phyloP scores from a whole-genome alignment of 176 grass and related monocot species.

The Rhynchospora pubera region DNA sequence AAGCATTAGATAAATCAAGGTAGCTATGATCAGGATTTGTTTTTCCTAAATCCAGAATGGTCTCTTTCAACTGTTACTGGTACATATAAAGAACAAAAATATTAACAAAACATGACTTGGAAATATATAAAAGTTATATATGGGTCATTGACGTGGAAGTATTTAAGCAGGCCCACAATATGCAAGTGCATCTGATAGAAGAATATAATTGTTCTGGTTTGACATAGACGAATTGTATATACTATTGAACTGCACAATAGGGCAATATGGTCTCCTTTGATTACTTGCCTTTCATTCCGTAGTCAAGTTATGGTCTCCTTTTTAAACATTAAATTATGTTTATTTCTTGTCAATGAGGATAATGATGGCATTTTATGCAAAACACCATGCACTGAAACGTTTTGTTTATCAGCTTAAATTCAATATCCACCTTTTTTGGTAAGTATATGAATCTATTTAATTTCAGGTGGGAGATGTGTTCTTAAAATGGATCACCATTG shows the following conservation, averaged over 20 bases:
- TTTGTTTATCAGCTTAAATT: not conserved
- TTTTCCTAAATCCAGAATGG: not conserved
- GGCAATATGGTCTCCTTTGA: not conserved
- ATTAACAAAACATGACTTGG: not conserved
- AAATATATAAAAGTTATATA: not conserved
- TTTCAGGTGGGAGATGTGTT: conserved; percentile 86
- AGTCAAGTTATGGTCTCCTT: not conserved
- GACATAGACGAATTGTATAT: not conserved
- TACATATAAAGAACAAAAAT: not conserved
- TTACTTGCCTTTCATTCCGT: not conserved
- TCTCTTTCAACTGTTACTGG: not conserved
- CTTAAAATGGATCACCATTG: conserved; percentile 99
- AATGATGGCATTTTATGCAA: not conserved
- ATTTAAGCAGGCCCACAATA: not conserved
- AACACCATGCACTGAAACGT: not conserved
- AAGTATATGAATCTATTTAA: conserved; percentile 9
- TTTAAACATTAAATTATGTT: conserved; percentile 1
- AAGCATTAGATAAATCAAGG: not conserved
- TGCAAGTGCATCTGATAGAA: not conserved
- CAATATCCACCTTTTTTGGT: not conserved
- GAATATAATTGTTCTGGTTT: not conserved
- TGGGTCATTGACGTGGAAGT: not conserved
- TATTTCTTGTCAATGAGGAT: not conserved
- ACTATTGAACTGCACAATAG: not conserved
- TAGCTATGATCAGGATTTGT: not conserved